Evolutionary conservation across 768 basidiomycete species (phyloP), one percentile per base, ranked within the genome.

Genomic region (Paxillus ammoniavirescens): DNA sequence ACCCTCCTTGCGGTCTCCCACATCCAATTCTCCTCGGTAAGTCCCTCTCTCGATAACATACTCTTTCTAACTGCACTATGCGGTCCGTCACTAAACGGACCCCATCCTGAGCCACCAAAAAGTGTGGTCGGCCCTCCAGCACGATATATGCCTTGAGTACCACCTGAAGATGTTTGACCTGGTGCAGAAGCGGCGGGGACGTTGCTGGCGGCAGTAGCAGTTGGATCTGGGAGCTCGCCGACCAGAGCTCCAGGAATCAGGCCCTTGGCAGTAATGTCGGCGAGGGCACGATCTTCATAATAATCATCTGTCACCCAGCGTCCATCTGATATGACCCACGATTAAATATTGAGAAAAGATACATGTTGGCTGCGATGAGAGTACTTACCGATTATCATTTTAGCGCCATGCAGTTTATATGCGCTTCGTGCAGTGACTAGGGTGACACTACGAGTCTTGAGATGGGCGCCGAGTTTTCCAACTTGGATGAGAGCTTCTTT

Each of bases 221-320:
- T 81, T 15, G 90, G 84, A 54, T 93, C 88, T 33, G 85, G 82
- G 17, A 94, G 82, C 57, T 95, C 87, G 50, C 89, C 89, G 17
- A 95, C 93, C 7, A 75, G 81, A 49, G 92, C 88, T 12, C 91
- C 89, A 0, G 95, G 80, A 58, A 88, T 87, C 60, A 92, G 78
- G 6, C 93, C 95, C 33, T 85, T 83, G n/a, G 82, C 82, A 3
- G 84, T 80, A 62, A 91, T 89, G 42, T 92, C 89, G 55, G 80
- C 83, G 1, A 86, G 78, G 0, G 82, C 82, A 52, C 89, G 89
- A 38, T 87, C 89, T 70, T 99, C 97, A 72, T 92, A 93, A 68
- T 99, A 99, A 72, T 98, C 97, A 65, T 98, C 97, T 7, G 82
- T 81, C 1, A 98, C 86, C 89, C 94, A 96, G 65, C 82, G 77